phyloP scores from a whole-genome alignment of 2,329 filamentous ascomycete genomes.

The Botrytis fabae region DNA sequence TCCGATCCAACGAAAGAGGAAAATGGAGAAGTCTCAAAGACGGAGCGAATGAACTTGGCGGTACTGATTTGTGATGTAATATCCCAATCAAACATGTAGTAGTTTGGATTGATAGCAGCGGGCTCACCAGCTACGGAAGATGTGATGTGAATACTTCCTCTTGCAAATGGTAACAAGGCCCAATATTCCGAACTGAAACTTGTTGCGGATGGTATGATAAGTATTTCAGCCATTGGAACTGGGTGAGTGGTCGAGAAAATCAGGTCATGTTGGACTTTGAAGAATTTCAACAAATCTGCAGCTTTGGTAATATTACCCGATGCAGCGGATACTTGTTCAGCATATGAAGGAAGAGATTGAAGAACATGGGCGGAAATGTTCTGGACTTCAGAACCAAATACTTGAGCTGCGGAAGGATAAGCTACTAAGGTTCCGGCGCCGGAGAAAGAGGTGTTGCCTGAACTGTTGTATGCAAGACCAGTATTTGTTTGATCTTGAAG shows the following conservation, averaged over 20 bases:
- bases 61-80: neutral
- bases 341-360: conserved; percentile 19
- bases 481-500: conserved; percentile 34
- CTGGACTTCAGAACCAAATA: conserved; percentile 13
- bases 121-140: conserved; percentile 42
- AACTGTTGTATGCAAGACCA: conserved; percentile 5
- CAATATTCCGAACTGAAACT: conserved; percentile 26
- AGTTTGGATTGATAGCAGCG: conserved; percentile 53
- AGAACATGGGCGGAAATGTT: conserved; percentile 9
- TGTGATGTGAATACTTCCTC: conserved; percentile 56
- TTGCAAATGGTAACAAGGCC: conserved; percentile 51
- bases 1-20: conserved; percentile 9
- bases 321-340: conserved; percentile 38
- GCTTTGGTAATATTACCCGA: conserved; percentile 44
- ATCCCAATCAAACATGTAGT: conserved; percentile 31
- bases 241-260: conserved; percentile 40
- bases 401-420: conserved; percentile 5
- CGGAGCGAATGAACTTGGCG: conserved; percentile 4
- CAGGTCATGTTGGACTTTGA: conserved; percentile 21
- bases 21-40: neutral
- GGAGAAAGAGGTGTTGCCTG: conserved; percentile 33
- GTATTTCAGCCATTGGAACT: conserved; percentile 51
- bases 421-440: neutral
- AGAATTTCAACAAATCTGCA: conserved; percentile 9
- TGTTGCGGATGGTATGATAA: conserved; percentile 48